Base-by-base conservation (phyloP, 1,284 basidiomycete species). In the Heliocybe sulcata region DNA sequence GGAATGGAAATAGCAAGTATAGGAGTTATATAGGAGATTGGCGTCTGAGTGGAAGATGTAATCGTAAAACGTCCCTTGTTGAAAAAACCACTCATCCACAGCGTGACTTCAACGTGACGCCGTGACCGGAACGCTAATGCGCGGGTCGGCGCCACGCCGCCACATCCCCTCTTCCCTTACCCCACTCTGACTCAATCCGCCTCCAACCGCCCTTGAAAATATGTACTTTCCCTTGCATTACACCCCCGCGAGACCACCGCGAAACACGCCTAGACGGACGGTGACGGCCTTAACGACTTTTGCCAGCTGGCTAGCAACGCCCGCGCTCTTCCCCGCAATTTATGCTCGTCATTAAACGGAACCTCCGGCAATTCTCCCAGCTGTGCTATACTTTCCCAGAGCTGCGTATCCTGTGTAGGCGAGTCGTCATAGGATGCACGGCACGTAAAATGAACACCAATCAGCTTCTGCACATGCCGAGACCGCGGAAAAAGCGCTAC, bases 321-420 rank as follows among this genome's bases (percentile, higher is more conserved):
- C 47, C 6, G 4, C n/a, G 47, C 47, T n/a, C 47, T 25, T 49
- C 47, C 23, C 22, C 47, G 47, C 23, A 49, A 29, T 4, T 22
- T 16, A 49, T 49, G 23, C 47, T 49, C 47, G n/a, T 49, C 47
- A 29, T 29, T 22, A 25, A 49, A 49, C 47, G 47, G 47, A 29
- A 49, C 47, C 27, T 25, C 47, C 47, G 23, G 22, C n/a, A 49
- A 49, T 49, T 49, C 47, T 49, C 47, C 47, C 47, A 49, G 47
- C 47, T 25, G 47, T 16, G 47, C 47, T 26, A 49, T 49, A 49
- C 47, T 49, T 49, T 4, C 47, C 47, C 47, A 49, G 12, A 49
- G 47, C 23, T 22, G 47, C 22, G 47, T 49, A 26, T 16, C 22
- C 47, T 49, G 27, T 49, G 12, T 49, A 14, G 27, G 8, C 47